Conservation (phyloP, 129 eudicot genomes). For the Pittosporum tobira region DNA sequence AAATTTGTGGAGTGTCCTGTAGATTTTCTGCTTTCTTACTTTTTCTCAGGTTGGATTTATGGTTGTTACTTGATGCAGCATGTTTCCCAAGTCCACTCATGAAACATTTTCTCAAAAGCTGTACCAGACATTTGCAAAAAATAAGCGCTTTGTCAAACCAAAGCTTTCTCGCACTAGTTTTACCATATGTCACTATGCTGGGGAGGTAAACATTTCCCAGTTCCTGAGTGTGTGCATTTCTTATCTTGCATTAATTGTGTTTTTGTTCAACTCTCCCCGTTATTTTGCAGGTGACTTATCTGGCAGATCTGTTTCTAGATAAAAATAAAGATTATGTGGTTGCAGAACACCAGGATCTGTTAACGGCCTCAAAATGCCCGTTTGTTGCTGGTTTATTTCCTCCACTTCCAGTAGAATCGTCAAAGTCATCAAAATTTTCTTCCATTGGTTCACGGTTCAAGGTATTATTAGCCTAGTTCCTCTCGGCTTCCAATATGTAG, state of each 20-base stretch:
- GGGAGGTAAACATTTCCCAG: slow-evolving; percentile 54
- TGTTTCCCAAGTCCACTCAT: slow-evolving; percentile 98
- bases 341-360: slow-evolving; percentile 93
- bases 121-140: slow-evolving; percentile 76
- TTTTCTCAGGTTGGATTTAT: slow-evolving; percentile 1
- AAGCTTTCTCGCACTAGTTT: slow-evolving; percentile 98
- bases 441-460: slow-evolving; percentile 95
- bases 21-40: neutral
- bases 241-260: neutral
- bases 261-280: slow-evolving; percentile 11
- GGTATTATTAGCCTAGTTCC: slow-evolving; percentile 28
- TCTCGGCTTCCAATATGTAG: neutral
- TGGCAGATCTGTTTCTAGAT: slow-evolving; percentile 90
- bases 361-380: slow-evolving; percentile 79
- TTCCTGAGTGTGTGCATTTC: neutral
- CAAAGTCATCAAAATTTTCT: slow-evolving; percentile 93
- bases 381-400: slow-evolving; percentile 97
- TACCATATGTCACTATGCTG: slow-evolving; percentile 91
- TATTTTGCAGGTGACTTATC: slow-evolving; percentile 66
- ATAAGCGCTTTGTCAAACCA: slow-evolving; percentile 86
- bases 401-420: slow-evolving; percentile 77
- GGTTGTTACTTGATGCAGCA: slow-evolving; percentile 46
- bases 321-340: slow-evolving; percentile 98
- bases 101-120: slow-evolving; percentile 96
- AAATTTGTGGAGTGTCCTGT: neutral